phyloP scores from a whole-genome alignment of 169 alveolate genomes.

The Haemoproteus tartakovskyi region DNA sequence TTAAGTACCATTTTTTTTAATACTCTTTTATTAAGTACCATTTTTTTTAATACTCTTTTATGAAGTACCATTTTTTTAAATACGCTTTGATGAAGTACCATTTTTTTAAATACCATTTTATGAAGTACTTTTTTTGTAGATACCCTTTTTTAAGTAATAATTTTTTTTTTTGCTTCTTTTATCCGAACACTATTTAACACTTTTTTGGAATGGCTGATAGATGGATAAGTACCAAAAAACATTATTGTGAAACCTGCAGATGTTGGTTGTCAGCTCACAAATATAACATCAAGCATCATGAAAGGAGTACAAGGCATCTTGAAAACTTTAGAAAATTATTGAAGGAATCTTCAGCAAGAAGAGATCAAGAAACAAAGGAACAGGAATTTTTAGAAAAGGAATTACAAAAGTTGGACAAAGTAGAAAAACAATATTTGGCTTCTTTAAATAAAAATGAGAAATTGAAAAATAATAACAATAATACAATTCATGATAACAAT shows the following conservation, averaged over 20 bases:
- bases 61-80: too few species aligned
- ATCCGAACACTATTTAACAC: too few species aligned
- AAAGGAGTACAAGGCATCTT: constrained; percentile 45
- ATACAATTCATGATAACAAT: too few species aligned
- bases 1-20: too few species aligned
- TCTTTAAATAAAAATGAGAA: constrained; percentile 16
- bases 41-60: too few species aligned
- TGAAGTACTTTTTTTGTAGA: too few species aligned
- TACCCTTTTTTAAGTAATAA: too few species aligned
- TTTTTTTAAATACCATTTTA: too few species aligned
- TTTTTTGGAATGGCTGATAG: constrained; percentile 60
- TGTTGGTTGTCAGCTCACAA: constrained; percentile 64
- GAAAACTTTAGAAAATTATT: constrained; percentile 32
- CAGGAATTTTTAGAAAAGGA: constrained; percentile 47
- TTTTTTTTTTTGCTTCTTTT: too few species aligned
- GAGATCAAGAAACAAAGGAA: constrained; percentile 54
- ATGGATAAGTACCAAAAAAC: constrained; percentile 65
- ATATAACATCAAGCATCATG: constrained; percentile 58
- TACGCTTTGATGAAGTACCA: too few species aligned
- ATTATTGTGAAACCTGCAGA: constrained; percentile 62
- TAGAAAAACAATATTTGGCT: constrained; percentile 26
- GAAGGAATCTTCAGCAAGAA: constrained; percentile 50
- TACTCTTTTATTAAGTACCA: too few species aligned
- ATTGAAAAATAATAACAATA: too few species aligned
- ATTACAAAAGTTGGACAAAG: constrained; percentile 40